These are phyloP conservation scores for Fusarium oxysporum DNA, from an alignment of 2,329 filamentous ascomycete genomes.

Conservation along the genomic window DNA sequence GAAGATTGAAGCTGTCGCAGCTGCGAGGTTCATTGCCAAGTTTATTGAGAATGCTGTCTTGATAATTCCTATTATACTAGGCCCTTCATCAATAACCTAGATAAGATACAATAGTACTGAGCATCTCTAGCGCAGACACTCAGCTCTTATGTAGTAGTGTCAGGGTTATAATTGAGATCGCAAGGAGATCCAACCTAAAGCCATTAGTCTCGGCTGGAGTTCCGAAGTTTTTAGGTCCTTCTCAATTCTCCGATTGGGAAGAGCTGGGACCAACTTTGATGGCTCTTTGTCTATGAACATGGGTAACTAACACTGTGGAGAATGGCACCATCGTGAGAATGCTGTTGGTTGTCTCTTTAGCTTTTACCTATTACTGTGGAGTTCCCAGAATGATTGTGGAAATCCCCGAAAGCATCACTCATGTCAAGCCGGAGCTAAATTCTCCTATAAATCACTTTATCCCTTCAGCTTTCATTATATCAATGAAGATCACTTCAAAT, in stretches of 20 bases:
- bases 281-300: background rate
- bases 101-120: too few species aligned
- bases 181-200: background rate
- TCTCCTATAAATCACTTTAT: background rate
- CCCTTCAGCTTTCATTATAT: background rate
- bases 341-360: background rate
- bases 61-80: background rate
- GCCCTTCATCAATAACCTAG: too few species aligned
- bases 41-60: background rate
- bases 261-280: background rate
- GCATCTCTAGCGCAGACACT: background rate
- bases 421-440: background rate
- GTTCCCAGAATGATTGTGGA: background rate
- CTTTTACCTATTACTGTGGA: background rate
- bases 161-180: background rate
- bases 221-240: background rate
- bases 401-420: background rate
- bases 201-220: too few species aligned
- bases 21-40: too few species aligned
- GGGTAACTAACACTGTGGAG: background rate
- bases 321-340: background rate
- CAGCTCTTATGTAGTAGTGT: background rate
- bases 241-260: background rate
- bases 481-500: background rate
- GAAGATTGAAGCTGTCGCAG: background rate